phyloP scores from a whole-genome alignment of 352 stramenopile genomes.

The Globisporangium megalacanthum region DNA sequence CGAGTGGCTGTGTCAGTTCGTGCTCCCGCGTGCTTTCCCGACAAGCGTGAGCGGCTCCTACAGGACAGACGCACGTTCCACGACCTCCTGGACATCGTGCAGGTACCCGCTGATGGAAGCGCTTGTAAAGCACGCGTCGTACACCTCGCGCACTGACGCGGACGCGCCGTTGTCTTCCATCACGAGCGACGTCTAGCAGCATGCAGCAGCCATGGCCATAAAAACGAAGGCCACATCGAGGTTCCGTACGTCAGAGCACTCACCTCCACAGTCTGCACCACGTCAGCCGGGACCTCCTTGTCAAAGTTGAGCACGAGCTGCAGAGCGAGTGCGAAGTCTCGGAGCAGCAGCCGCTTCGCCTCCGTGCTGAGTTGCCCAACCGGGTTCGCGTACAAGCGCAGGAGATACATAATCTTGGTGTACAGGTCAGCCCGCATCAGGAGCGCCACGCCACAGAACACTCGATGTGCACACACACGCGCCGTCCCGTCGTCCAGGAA shows the following conservation, averaged over 20 bases:
- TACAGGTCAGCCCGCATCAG: conserved; percentile 47
- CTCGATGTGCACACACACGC: conserved; percentile 43
- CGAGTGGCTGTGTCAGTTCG: background rate
- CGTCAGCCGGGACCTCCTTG: conserved; percentile 24
- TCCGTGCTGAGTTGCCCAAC: conserved; percentile 33
- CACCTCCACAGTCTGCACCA: conserved; percentile 26
- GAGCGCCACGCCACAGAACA: conserved; percentile 53
- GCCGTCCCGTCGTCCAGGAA: conserved; percentile 31
- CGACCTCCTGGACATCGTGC: conserved; percentile 40
- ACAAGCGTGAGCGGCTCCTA: background rate
- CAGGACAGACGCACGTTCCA: conserved; percentile 23
- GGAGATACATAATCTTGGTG: conserved; percentile 50
- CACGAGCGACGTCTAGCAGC: conserved; percentile 35
- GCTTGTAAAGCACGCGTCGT: conserved; percentile 58
- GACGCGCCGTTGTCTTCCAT: conserved; percentile 28
- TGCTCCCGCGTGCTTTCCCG: background rate
- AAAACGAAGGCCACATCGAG: background rate
- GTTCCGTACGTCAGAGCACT: background rate
- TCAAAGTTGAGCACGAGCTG: conserved; percentile 34
- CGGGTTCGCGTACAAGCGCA: conserved; percentile 52
- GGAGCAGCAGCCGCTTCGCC: conserved; percentile 32
- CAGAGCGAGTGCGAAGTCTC: conserved; percentile 35
- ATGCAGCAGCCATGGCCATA: background rate
- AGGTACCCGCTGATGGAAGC: conserved; percentile 45
- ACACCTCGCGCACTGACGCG: conserved; percentile 37